Evolutionary conservation across 371 early-diverging fungal species (phyloP).

Genomic region (Apophysomyces elegans): DNA sequence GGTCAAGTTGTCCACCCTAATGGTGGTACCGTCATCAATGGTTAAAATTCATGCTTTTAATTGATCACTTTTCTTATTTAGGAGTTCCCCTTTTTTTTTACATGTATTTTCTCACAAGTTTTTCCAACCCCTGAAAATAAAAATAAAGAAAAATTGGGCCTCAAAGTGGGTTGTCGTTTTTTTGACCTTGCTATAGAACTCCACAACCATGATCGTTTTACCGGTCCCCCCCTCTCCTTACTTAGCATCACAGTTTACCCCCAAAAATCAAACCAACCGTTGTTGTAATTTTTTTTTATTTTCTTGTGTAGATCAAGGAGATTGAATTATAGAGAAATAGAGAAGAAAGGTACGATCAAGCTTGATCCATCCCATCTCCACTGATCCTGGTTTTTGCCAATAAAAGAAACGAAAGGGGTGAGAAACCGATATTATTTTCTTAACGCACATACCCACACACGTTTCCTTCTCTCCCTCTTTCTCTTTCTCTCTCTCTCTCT

Average conservation of each 20-base stretch:
- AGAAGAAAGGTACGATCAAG: background rate
- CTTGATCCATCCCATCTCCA: constrained; percentile 1
- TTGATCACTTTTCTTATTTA: constrained; percentile 4
- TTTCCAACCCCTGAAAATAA: background rate
- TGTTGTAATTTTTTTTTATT: background rate
- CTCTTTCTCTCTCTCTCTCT: background rate
- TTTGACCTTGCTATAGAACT: background rate
- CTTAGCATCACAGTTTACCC: background rate
- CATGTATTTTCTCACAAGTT: constrained; percentile 2
- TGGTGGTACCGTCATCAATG: constrained; percentile 52
- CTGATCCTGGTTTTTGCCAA: constrained; percentile 20
- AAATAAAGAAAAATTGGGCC: background rate
- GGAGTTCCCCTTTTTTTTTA: constrained; percentile 5
- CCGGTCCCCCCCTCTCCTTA: background rate
- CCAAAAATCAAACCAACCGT: background rate
- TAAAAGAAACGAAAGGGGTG: constrained; percentile 1
- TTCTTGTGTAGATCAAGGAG: constrained; percentile 9
- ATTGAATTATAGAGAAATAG: no score
- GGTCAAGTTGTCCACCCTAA: constrained; percentile 64
- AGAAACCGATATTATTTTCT: constrained; percentile 10
- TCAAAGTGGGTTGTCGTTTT: background rate
- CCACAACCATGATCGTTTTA: constrained; percentile 10
- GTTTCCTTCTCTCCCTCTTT: background rate
- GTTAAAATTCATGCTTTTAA: constrained; percentile 26
- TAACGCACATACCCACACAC: constrained; percentile 10